Conservation (phyloP, 2,329 filamentous ascomycete species). For the Pseudogymnoascus verrucosus region DNA sequence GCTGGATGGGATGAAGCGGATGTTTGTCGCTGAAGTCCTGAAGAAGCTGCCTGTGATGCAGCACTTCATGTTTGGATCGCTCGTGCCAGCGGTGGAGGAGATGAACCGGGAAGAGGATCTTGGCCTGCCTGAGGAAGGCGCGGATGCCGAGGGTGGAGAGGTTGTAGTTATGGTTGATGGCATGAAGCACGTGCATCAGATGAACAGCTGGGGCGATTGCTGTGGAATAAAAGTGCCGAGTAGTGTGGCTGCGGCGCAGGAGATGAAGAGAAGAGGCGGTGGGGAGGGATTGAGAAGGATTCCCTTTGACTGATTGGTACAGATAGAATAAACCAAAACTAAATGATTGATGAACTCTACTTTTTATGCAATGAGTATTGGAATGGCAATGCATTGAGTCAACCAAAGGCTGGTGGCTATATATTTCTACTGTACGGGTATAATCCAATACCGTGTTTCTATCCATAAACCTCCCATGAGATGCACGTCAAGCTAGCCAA, state of each 20-base stretch:
- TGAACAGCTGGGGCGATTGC: conserved; percentile 82
- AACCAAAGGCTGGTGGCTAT: neutral
- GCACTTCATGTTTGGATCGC: conserved; percentile 86
- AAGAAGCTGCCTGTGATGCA: conserved; percentile 97
- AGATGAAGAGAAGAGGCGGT: conserved; percentile 68
- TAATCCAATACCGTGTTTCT: conserved; percentile 6
- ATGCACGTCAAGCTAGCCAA: neutral
- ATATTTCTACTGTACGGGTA: conserved; percentile 1
- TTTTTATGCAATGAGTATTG: neutral
- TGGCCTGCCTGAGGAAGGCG: conserved; percentile 38
- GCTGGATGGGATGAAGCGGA: conserved; percentile 88
- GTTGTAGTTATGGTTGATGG: conserved; percentile 58
- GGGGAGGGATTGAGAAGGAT: conserved; percentile 59
- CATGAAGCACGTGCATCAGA: conserved; percentile 63
- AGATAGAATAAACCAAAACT: conserved; percentile 1
- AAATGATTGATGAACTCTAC: conserved; percentile 4
- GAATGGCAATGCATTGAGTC: neutral
- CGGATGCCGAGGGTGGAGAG: conserved; percentile 46
- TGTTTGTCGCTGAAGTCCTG: conserved; percentile 91
- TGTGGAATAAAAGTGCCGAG: conserved; percentile 97
- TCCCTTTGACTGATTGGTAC: conserved; percentile 60
- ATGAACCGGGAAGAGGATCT: conserved; percentile 63
- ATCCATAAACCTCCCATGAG: conserved; percentile 5
- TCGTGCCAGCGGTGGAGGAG: conserved; percentile 70
- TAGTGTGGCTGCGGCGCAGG: conserved; percentile 81